Percentiles rank a stretch among this genome's conserved stretches.
Evolutionary conservation across 2,329 filamentous ascomycete genomes (phyloP).

Genomic region (Xylaria sp.): DNA sequence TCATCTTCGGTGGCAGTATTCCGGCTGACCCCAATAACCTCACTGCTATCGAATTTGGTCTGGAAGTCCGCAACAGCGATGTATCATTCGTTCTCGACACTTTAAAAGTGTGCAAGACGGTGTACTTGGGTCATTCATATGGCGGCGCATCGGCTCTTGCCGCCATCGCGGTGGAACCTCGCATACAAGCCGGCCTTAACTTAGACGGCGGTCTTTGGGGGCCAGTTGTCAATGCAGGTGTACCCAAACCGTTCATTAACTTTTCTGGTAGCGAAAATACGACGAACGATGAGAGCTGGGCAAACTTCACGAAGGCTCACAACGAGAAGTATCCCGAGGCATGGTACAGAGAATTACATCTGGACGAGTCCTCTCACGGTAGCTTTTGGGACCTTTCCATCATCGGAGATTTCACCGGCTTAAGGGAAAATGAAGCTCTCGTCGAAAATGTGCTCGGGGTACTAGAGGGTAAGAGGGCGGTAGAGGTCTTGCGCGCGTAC

Average conservation of each 20-base stretch:
- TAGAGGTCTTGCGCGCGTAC: slow-evolving; percentile 32
- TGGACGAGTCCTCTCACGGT: slow-evolving; percentile 25
- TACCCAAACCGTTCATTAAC: slow-evolving; percentile 32
- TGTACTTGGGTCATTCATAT: slow-evolving; percentile 35
- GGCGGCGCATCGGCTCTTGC: slow-evolving; percentile 33
- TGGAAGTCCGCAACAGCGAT: slow-evolving; percentile 30
- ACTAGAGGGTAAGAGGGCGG: slow-evolving; percentile 25
- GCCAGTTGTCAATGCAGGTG: slow-evolving; percentile 26
- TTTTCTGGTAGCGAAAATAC: slow-evolving; percentile 27
- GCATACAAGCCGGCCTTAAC: slow-evolving; percentile 30
- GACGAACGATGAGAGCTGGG: slow-evolving; percentile 27
- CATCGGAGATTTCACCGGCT: slow-evolving; percentile 33
- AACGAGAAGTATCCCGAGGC: slow-evolving; percentile 25
- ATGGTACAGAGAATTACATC: slow-evolving; percentile 30
- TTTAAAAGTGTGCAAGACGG: slow-evolving; percentile 27
- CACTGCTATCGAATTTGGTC: slow-evolving; percentile 25
- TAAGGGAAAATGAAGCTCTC: slow-evolving; percentile 29
- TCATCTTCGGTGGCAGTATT: slow-evolving; percentile 31
- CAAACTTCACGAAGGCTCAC: slow-evolving; percentile 31
- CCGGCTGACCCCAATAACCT: slow-evolving; percentile 29
- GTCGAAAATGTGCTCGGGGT: slow-evolving; percentile 29
- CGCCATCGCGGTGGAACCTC: slow-evolving; percentile 21
- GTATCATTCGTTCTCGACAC: slow-evolving; percentile 30
- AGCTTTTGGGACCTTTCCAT: slow-evolving; percentile 37
- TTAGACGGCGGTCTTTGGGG: slow-evolving; percentile 33